These are phyloP conservation scores for Entomortierella lignicola DNA, from an alignment of 192 early-diverging fungal genomes.

Conservation along the genomic window DNA sequence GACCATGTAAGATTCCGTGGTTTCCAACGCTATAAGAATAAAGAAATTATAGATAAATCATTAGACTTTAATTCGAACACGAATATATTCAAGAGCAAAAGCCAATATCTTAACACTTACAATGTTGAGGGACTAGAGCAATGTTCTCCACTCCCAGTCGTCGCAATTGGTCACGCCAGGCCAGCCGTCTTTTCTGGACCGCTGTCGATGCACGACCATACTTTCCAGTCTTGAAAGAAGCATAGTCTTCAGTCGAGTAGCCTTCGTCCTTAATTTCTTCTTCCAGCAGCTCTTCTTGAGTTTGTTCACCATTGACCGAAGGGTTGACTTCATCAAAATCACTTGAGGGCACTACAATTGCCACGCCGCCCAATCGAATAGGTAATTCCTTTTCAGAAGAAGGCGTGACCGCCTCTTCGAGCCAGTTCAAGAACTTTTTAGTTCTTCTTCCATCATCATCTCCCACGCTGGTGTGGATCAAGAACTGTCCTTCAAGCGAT, in stretches of 20 bases:
- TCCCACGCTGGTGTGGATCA: constrained; percentile 48
- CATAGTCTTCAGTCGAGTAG: constrained; percentile 53
- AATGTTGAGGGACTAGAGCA: constrained; percentile 41
- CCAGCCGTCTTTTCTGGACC: constrained; percentile 35
- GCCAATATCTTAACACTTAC: constrained; percentile 9
- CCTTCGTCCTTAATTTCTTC: constrained; percentile 44
- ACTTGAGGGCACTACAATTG: constrained; percentile 46
- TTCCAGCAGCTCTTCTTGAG: constrained; percentile 16
- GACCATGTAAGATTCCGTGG: constrained; percentile 41
- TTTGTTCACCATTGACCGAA: constrained; percentile 6
- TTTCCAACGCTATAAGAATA: constrained; percentile 22
- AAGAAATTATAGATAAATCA: constrained; percentile 1
- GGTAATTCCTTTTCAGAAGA: constrained; percentile 22
- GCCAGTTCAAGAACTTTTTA: constrained; percentile 49
- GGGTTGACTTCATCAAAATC: constrained; percentile 41
- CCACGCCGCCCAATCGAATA: constrained; percentile 37
- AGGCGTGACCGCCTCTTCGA: constrained; percentile 41
- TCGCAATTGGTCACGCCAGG: constrained; percentile 45
- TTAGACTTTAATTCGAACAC: no score
- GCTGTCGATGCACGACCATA: constrained; percentile 37
- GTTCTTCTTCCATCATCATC: constrained; percentile 46
- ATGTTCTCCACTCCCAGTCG: constrained; percentile 49
- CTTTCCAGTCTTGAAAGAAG: constrained; percentile 45
- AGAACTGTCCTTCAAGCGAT: constrained; percentile 38
- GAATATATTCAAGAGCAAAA: neutral